Base-by-base conservation (phyloP, 2,329 filamentous ascomycete species). In the Hypoxylon sp. region DNA sequence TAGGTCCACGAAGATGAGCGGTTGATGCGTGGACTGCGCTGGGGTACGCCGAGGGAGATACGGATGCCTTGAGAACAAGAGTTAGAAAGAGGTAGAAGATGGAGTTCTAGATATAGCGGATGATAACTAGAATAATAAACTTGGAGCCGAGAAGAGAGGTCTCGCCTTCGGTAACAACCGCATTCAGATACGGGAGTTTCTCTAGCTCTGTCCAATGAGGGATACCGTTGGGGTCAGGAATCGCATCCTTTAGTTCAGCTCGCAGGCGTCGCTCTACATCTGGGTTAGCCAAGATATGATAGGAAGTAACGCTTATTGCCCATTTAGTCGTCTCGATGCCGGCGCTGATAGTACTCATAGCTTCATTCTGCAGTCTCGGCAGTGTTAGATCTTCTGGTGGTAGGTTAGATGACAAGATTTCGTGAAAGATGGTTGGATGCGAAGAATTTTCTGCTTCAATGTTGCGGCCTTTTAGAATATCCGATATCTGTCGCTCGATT, bases 321-420 rank as follows among this genome's bases (percentile, higher is more conserved):
- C 68, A 72, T 2, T 70, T 72, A 4, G 76, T 75, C 1, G 76
- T 80, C 33, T 77, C 75, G 14, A 72, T 71, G 5, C 78, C 77
- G 11, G 66, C 71, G 2, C 65, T 68, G 10, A 63, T 39, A 3
- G 72, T 26, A 11, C 31, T 46, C n/a, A 65, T 26, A 4, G 71
- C 70, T 54, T 75, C 72, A 5, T 70, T 52, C 1, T 24, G 29
- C 3, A 70, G 46, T 6, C 71, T 54, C 13, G 58, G 35, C 3
- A 35, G 29, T 0, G 62, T 33, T 5, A 50, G 14, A 29, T 74
- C 71, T 37, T 65, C 55, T 2, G 56, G 51, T 1, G 67, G 67
- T 13, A 73, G 46, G 55, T 60, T 48, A 14, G 64, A 54, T 26
- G 59, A 35, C 14, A 67, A n/a, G 10, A 70, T 67, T 13, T 62